A percentile compares a stretch with the other conserved stretches of the same genome.
These are phyloP conservation scores for Rubia tinctorum DNA, from an alignment of 305 asterid species.

Conservation along the genomic window DNA sequence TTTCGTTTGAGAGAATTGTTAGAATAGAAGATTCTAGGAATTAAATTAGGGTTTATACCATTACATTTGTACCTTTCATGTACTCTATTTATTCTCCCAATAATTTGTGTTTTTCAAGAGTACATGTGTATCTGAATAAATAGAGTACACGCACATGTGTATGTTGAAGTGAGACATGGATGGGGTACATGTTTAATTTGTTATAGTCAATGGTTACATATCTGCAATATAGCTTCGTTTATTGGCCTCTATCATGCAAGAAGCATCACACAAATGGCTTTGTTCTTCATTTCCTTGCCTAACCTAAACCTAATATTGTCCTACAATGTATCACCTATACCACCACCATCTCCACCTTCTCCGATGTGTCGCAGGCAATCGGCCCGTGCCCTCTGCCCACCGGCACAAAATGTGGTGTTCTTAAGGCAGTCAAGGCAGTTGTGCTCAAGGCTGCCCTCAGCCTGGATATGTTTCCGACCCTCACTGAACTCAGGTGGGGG, in stretches of 20 bases:
- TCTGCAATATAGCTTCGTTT: background rate
- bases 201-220: background rate
- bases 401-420: slow-evolving; percentile 24
- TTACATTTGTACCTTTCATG: too few relatives aligned
- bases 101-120: too few relatives aligned
- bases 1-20: too few relatives aligned
- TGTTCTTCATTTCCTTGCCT: background rate
- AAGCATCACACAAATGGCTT: background rate
- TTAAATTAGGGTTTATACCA: too few relatives aligned
- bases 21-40: too few relatives aligned
- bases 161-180: too few relatives aligned
- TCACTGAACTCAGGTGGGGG: slow-evolving; percentile 28
- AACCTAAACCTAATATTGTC: background rate
- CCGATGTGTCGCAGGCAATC: slow-evolving; percentile 26
- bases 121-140: too few relatives aligned
- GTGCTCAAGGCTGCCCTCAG: slow-evolving; percentile 34
- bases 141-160: too few relatives aligned
- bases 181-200: too few relatives aligned
- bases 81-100: too few relatives aligned
- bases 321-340: background rate
- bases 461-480: background rate
- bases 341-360: slow-evolving; percentile 3
- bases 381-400: slow-evolving; percentile 43
- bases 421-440: slow-evolving; percentile 39
- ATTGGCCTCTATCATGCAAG: background rate